These are phyloP conservation scores for Zygnema circumcarinatum DNA, from an alignment of 139 green algal genomes.

Conservation along the genomic window DNA sequence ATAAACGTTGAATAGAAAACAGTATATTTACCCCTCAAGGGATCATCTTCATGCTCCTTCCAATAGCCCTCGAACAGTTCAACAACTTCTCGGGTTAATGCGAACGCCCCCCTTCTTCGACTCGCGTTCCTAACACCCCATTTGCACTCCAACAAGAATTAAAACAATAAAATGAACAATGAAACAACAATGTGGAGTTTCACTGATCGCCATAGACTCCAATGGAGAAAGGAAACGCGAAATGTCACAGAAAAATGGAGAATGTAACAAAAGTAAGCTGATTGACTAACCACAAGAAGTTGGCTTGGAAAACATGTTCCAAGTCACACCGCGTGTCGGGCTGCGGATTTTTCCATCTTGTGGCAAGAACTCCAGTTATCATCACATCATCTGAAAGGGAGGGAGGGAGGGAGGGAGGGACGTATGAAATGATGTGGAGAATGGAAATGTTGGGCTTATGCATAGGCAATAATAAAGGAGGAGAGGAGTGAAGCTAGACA, in stretches of 20 bases:
- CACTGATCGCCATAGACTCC: no score
- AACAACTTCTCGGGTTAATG: background rate
- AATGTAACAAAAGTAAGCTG: no score
- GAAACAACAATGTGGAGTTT: no score
- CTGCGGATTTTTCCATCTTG: slow-evolving; percentile 67
- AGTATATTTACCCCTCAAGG: background rate
- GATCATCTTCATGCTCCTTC: background rate
- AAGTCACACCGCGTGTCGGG: slow-evolving; percentile 74
- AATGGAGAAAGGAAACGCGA: no score
- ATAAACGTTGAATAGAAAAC: no score
- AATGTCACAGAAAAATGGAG: no score
- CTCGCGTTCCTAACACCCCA: background rate
- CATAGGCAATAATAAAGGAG: background rate
- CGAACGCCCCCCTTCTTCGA: background rate
- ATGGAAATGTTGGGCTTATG: background rate
- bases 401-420: background rate
- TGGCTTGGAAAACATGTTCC: slow-evolving; percentile 71
- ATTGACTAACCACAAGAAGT: slow-evolving; percentile 57
- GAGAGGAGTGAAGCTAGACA: background rate
- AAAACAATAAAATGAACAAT: no score
- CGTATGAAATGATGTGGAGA: background rate
- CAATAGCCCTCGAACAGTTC: background rate
- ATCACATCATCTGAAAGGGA: slow-evolving; percentile 77
- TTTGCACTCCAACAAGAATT: no score
- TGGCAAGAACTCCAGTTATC: slow-evolving; percentile 77